Evolutionary conservation across 345 rosid species (phyloP).

Genomic region (Corchorus capsularis): DNA sequence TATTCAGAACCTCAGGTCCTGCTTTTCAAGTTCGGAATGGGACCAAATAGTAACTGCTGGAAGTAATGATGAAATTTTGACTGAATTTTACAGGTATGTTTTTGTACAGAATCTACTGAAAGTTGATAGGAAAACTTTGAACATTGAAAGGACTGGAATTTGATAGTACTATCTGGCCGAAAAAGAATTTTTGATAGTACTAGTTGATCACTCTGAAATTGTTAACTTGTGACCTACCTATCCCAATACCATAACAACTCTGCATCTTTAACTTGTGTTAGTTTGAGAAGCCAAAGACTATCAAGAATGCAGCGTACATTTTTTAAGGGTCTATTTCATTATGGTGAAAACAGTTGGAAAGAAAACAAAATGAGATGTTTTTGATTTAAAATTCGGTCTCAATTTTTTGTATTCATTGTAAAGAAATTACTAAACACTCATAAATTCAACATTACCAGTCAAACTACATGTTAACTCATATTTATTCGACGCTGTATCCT

Average conservation of each 20-base stretch:
- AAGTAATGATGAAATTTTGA: slow-evolving; percentile 37
- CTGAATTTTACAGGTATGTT: slow-evolving; percentile 61
- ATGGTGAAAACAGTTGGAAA: neutral
- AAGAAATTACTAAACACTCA: neutral
- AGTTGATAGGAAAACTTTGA: slow-evolving; percentile 3
- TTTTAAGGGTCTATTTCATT: neutral
- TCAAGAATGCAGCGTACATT: neutral
- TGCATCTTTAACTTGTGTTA: neutral
- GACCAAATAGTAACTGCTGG: slow-evolving; percentile 45
- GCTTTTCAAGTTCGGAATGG: slow-evolving; percentile 66
- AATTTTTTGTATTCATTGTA: neutral
- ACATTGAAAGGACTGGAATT: neutral
- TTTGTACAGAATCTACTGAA: neutral
- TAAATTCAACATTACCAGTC: neutral
- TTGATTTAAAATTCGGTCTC: neutral
- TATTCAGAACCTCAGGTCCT: slow-evolving; percentile 49
- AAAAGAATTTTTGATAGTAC: neutral
- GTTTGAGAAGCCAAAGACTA: neutral
- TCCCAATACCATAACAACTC: neutral
- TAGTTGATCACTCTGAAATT: neutral
- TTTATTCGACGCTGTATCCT: no score
- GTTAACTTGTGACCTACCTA: neutral
- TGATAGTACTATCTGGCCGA: no score
- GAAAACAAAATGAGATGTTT: neutral
- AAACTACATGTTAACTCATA: neutral